Percentiles rank a stretch among this genome's conserved stretches.
Evolutionary conservation across 345 rosid species (phyloP).

Genomic region (Euphorbia pulcherrima): DNA sequence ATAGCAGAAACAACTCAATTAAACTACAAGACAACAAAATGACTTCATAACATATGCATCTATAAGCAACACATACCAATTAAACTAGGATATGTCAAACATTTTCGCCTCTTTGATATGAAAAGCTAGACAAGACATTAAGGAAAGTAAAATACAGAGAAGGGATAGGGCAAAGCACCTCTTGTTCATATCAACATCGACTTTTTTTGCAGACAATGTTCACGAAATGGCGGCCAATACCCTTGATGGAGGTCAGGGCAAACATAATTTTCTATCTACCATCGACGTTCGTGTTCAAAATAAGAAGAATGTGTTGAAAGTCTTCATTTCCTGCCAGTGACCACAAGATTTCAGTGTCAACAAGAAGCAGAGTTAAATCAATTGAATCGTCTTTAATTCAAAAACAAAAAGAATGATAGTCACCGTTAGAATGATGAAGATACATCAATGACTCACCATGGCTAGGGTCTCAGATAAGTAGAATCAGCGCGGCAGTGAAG

Average conservation of each 20-base stretch:
- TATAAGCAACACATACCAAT: neutral
- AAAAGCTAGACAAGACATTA: neutral
- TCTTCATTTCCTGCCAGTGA: slow-evolving; percentile 31
- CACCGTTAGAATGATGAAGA: no score
- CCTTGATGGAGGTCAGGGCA: slow-evolving; percentile 36
- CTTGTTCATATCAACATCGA: slow-evolving; percentile 35
- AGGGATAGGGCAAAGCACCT: slow-evolving; percentile 4
- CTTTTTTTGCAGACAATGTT: slow-evolving; percentile 39
- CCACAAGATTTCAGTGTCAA: slow-evolving; percentile 7
- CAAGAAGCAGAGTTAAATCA: neutral
- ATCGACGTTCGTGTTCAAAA: slow-evolving; percentile 31
- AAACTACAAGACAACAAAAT: neutral
- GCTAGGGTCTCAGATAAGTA: slow-evolving; percentile 15
- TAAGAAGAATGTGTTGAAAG: slow-evolving; percentile 37
- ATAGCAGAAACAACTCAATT: neutral
- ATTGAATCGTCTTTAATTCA: neutral
- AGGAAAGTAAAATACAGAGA: neutral
- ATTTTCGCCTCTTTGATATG: neutral
- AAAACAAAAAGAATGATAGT: neutral
- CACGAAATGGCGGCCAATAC: slow-evolving; percentile 34
- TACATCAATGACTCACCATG: slow-evolving; percentile 13
- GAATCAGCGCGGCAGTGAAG: slow-evolving; percentile 12
- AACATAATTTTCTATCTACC: slow-evolving; percentile 37
- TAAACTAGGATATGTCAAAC: neutral
- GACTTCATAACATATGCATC: neutral